Percentiles rank a stretch among this genome's conserved stretches.
Evolutionary conservation across 345 rosid genomes (phyloP).

Genomic region (Kernera saxatilis): DNA sequence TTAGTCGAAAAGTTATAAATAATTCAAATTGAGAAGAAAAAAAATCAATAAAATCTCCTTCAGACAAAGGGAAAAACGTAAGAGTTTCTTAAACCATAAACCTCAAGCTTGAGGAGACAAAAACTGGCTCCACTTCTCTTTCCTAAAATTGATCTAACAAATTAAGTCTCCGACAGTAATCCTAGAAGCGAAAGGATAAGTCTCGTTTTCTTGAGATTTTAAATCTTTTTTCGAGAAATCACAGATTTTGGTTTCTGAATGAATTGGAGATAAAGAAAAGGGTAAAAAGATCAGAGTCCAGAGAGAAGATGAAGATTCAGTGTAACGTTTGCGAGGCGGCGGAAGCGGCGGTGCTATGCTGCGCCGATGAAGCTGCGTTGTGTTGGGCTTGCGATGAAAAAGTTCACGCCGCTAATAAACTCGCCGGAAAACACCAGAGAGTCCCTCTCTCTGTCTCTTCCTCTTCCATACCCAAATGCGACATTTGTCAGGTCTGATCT

Average conservation of each 20-base stretch:
- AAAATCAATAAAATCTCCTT: neutral
- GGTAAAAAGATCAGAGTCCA: neutral
- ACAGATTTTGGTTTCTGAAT: neutral
- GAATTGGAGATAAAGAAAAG: neutral
- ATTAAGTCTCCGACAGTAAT: neutral
- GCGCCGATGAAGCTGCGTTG: constrained; percentile 99
- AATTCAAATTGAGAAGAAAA: neutral
- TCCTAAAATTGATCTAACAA: neutral
- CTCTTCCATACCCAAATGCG: constrained; percentile 85
- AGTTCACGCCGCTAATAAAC: constrained; percentile 93
- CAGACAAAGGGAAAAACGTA: constrained; percentile 11
- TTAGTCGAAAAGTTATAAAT: neutral
- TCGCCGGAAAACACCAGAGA: constrained; percentile 93
- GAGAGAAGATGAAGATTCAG: constrained; percentile 77
- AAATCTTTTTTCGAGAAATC: neutral
- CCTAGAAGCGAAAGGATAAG: neutral
- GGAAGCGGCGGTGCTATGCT: constrained; percentile 91
- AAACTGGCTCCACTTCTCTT: neutral
- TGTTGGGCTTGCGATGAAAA: constrained; percentile 90
- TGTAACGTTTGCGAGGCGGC: constrained; percentile 94
- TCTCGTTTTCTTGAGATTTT: constrained; percentile 1
- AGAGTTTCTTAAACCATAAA: constrained; percentile 36
- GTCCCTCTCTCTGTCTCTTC: constrained; percentile 67
- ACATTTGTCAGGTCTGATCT: constrained; percentile 75
- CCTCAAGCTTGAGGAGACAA: constrained; percentile 14